Evolutionary conservation across 1,284 basidiomycete species (phyloP), one percentile per base, ranked within the genome.

Genomic region (Microbotryum scabiosae): DNA sequence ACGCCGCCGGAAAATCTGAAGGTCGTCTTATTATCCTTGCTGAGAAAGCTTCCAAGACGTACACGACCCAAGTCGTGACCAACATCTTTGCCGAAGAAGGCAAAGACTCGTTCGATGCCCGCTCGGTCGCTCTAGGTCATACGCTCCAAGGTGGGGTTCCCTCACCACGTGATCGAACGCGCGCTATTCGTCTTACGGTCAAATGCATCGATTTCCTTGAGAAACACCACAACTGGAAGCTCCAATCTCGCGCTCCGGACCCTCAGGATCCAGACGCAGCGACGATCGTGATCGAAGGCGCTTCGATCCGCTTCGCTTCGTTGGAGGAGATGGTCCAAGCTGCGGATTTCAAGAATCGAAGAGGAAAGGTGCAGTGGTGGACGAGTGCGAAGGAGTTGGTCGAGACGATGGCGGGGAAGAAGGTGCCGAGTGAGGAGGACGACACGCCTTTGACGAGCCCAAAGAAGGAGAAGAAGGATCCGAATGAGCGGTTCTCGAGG

Each of bases 71-170:
- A 18, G 82, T 96, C 57, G 83, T 99, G 70, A 94, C 87, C 67
- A 89, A 90, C 75, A 94, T 99, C 79, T 79, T 97, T 76, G 87
- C 87, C 70, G 92, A 97, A 73, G 94, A 98, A 76, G 94, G 94
- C 49, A 84, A 84, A 20, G 74, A 81, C 8, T 79, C 96, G n/a
- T 98, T 97, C 73, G 96, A 98, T 77, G 85, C 94, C 21, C 86
- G 96, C 53, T 88, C 85, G 14, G 96, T 94, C 20, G 86, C 88
- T 4, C 84, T 99, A 23, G 94, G 96, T 12, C 96, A 98, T 78
- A 97, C 92, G 2, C 79, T 98, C 10, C 94, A 99, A 74, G 94
- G 94, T 21, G 91, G 91, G 6, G 85, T 90, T 5, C 94, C 94
- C 4, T 94, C 92, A 0, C 94, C 94, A 0, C 81, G 90, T 67